Base-by-base conservation (phyloP, 176 grass and related monocot species). In the Eleusine coracana region DNA sequence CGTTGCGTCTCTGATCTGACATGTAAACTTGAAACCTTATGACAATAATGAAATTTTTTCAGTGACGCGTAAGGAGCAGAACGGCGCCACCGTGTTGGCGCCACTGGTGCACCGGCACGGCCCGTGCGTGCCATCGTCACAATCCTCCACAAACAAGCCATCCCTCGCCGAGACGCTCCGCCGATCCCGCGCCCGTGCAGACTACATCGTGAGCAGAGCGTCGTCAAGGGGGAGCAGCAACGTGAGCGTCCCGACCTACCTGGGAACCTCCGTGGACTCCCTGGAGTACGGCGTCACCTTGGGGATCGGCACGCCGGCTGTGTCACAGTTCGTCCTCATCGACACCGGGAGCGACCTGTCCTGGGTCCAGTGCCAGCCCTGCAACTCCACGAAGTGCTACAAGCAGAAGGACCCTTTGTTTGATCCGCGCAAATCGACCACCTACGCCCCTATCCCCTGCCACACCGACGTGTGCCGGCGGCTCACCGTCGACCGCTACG, bases 351-450 rank as follows among this genome's bases (percentile, higher is more conserved):
- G 89, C 61, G 89, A 92, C 41, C 27, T 97, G 36, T 70, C 94
- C 16, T 94, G 94, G 94, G 91, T 94, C 63, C 94, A 92, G 70
- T 97, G 94, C 82, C 28, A 42, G 41, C 89, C 92, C 0, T 97
- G 94, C 71, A 67, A 62, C 83, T 1, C 82, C 71, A 36, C 36
- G 3, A 0, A 2, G 14, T 89, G 87, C 78, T 89, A 71, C 72
- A 5, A 18, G 5, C 82, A 89, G 87, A 89, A 81, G 25, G 69
- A 84, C 42, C 61, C 76, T 1, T 1, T 88, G 4, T 88, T 88
- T 0, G 76, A 88, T 5, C 87, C 87, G 0, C 66, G 29, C 21
- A 58, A 48, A 1, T 88, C 87, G 0, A 80, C 81, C 7, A 84
- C 61, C 0, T 88, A 84, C 61, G 28, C 37, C 0, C 29, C 75